A percentile compares a stretch with the other conserved stretches of the same genome.
These are phyloP conservation scores for Lentinula guzmanii DNA, from an alignment of 768 basidiomycete genomes.

Conservation along the genomic window DNA sequence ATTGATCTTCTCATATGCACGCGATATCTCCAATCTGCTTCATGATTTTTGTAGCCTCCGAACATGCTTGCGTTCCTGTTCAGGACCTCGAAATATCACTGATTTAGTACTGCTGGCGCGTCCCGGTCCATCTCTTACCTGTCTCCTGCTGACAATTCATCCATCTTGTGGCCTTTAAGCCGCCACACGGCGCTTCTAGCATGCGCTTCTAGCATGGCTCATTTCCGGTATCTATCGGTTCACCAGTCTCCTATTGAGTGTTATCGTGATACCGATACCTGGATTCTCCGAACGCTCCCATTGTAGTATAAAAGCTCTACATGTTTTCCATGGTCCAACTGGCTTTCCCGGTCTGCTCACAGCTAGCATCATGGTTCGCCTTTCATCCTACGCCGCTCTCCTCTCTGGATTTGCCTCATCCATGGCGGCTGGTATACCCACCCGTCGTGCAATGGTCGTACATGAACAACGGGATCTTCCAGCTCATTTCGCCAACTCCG, in stretches of 20 bases:
- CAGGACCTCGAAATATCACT: background rate
- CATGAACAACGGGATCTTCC: constrained; percentile 22
- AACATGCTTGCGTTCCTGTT: background rate
- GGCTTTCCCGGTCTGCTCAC: constrained; percentile 1
- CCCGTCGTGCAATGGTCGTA: constrained; percentile 12
- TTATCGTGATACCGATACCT: background rate
- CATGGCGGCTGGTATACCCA: constrained; percentile 2
- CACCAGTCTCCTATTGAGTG: background rate
- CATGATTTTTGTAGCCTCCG: background rate
- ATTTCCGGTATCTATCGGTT: background rate
- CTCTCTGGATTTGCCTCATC: background rate
- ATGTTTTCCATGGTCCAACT: background rate
- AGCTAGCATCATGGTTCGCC: constrained; percentile 5
- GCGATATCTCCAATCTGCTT: background rate
- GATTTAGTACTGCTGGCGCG: background rate
- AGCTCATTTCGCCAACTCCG: constrained; percentile 19
- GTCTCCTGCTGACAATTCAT: background rate
- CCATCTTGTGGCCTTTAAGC: background rate
- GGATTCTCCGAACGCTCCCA: background rate
- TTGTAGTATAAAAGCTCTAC: constrained; percentile 2
- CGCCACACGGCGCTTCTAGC: background rate
- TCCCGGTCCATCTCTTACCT: background rate
- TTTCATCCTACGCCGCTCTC: background rate
- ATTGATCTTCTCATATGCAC: background rate
- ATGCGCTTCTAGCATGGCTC: background rate